Evolutionary conservation across 768 basidiomycete species (phyloP).

Genomic region (Kwoniella sp.): DNA sequence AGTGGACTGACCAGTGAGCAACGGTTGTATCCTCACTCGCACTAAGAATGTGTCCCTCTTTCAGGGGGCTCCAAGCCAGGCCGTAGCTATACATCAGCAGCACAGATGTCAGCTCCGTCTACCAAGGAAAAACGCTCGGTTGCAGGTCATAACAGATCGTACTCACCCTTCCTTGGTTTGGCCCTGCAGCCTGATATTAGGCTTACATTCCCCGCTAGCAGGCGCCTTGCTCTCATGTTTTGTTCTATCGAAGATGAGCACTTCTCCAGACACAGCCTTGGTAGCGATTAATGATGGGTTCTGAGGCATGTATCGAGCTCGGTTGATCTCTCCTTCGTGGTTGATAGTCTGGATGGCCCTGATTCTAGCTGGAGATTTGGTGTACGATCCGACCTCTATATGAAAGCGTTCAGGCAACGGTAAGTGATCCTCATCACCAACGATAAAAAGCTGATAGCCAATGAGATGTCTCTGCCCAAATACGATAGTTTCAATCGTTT

Average conservation of each 20-base stretch:
- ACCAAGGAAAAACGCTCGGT: no score
- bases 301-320: slow-evolving; percentile 98
- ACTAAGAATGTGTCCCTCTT: slow-evolving; percentile 79
- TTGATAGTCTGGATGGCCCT: slow-evolving; percentile 92
- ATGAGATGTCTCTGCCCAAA: no score
- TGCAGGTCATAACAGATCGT: not conserved
- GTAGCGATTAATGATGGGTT: slow-evolving; percentile 97
- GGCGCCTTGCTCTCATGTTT: slow-evolving; percentile 94
- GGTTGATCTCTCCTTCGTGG: slow-evolving; percentile 92
- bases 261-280: slow-evolving; percentile 85
- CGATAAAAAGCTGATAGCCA: no score
- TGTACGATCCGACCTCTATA: slow-evolving; percentile 85
- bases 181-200: slow-evolving; percentile 86
- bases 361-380: slow-evolving; percentile 79
- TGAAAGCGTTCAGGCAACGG: not conserved
- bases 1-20: slow-evolving; percentile 88
- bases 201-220: slow-evolving; percentile 77
- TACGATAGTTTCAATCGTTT: no score
- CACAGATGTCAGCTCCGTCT: not conserved
- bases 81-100: slow-evolving; percentile 68
- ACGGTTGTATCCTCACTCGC: slow-evolving; percentile 95
- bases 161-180: slow-evolving; percentile 90
- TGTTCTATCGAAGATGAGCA: slow-evolving; percentile 92
- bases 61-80: slow-evolving; percentile 84
- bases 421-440: not conserved